Evolutionary conservation across 2,329 filamentous ascomycete genomes (phyloP), one percentile per base, ranked within the genome.

Genomic region (Ascochyta clinopodiicola): DNA sequence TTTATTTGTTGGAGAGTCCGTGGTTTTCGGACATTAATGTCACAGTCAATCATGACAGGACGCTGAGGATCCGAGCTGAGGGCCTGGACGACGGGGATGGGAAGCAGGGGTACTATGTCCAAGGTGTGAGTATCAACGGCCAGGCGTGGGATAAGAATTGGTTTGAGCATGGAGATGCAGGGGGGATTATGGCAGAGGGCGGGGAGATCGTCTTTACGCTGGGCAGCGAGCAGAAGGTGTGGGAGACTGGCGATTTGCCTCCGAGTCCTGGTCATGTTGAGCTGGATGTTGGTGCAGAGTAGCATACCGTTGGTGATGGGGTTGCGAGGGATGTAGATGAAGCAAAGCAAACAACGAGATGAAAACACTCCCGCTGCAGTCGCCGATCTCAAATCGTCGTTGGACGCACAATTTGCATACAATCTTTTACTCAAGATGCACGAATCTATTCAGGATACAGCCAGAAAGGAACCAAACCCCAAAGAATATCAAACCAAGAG

Each of bases 121-220:
- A 85, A 62, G 77, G 76, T 2, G 72, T 86, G 1, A 80, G 72
- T 50, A 79, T 86, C 34, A 85, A 86, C 54, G 83, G 81, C 0
- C 53, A 81, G 48, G 2, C 51, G 0, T 85, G 83, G 84, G 62
- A 73, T 0, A 80, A 77, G 71, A 86, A 82, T 49, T 86, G 84
- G 84, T 76, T 86, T 17, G 76, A 79, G 51, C 82, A 86, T 65
- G 76, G 79, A 1, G 81, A 86, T 64, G 67, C 57, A 0, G 70
- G 65, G 1, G 69, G 66, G 0, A 69, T 74, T 21, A 74, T 75
- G 71, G 66, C 52, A 1, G 40, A 70, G 6, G 73, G 73, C 1
- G 74, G 73, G 4, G 71, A 74, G 45, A 73, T 76, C 39, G 6
- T 69, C 22, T 76, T 76, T 22, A 51, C 24, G 9, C 51, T 76